Base-by-base conservation (phyloP, 352 stramenopile genomes). In the Phytophthora colocasiae region DNA sequence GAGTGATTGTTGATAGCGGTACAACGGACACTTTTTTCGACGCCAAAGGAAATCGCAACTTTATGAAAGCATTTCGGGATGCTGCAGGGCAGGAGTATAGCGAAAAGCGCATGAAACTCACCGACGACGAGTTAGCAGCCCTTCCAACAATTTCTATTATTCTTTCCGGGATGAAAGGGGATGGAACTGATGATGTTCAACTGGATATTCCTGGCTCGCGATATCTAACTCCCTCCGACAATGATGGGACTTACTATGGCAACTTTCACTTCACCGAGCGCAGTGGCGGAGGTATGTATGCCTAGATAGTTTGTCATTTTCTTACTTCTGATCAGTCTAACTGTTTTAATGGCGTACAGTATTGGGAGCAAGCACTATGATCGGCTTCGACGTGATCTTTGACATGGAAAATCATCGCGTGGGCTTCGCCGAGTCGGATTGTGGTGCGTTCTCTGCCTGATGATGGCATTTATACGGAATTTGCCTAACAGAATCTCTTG, bases 1-100 rank as follows among this genome's bases (percentile, higher is more conserved):
- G 88, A 4, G 78, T 94, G 36, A 94, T 96, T 63, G 86, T 96
- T 14, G 88, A 96, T 54, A 95, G 86, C 65, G 88, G 88, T 1
- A 95, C 88, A 47, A 96, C 88, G 29, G 88, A 96, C 55, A 93
- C 86, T 19, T 96, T 93, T 63, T 93, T 96, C 48, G 73, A 81
- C 10, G 52, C 67, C 3, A 73, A 66, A 41, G 83, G 71, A 1
- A 75, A 63, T n/a, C 73, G 78, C 7, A 69, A 55, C 9, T 96
- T 96, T 65, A 65, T 77, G 34, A 74, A 60, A 31, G 71, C 73
- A 9, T 96, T 90, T 58, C 64, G 63, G 19, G 47, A 75, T 7
- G 57, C 83, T 34, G 68, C 81, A 11, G 77, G 79, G 12, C 69
- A 78, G 2, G 69, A 81, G 15, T 94, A 93, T 59, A 90, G 61